phyloP scores from a whole-genome alignment of 2,329 filamentous ascomycete species.

The Penicillium sp. region DNA sequence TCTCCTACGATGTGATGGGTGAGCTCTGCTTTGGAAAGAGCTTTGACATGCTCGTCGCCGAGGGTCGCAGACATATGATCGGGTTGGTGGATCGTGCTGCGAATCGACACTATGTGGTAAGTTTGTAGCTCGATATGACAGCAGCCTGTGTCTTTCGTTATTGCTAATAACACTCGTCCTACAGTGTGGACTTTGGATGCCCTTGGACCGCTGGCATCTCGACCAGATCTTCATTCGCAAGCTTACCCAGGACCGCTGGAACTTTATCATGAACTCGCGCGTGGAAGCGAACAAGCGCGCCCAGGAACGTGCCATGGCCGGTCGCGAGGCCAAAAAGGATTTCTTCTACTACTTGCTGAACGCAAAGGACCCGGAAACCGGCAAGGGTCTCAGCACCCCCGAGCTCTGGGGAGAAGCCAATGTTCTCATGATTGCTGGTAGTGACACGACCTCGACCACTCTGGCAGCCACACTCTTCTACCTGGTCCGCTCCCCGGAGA shows the following conservation, averaged over 20 bases:
- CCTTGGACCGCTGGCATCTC: constrained; percentile 68
- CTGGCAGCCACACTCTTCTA: constrained; percentile 52
- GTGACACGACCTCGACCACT: constrained; percentile 74
- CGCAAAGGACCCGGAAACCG: constrained; percentile 73
- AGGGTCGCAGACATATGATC: constrained; percentile 65
- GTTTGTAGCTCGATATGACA: constrained; percentile 35
- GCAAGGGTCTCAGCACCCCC: constrained; percentile 67
- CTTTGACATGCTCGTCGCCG: constrained; percentile 56
- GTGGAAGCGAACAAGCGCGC: constrained; percentile 70
- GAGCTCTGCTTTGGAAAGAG: constrained; percentile 59
- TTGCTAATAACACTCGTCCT: neutral
- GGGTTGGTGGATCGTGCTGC: constrained; percentile 71
- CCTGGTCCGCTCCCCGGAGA: constrained; percentile 43
- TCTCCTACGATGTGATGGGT: constrained; percentile 60
- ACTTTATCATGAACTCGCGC: constrained; percentile 75
- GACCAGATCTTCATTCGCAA: constrained; percentile 72
- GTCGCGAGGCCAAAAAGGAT: constrained; percentile 71
- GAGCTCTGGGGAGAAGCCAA: constrained; percentile 76
- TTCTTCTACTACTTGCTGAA: constrained; percentile 79
- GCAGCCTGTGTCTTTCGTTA: neutral
- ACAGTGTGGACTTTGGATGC: constrained; percentile 74
- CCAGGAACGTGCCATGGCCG: constrained; percentile 61
- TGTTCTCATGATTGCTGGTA: constrained; percentile 73
- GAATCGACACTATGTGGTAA: constrained; percentile 70
- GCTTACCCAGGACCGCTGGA: constrained; percentile 69